Percentiles rank a stretch among this genome's conserved stretches.
phyloP scores from a whole-genome alignment of 129 eudicot genomes.

The Helianthus tuberosus region DNA sequence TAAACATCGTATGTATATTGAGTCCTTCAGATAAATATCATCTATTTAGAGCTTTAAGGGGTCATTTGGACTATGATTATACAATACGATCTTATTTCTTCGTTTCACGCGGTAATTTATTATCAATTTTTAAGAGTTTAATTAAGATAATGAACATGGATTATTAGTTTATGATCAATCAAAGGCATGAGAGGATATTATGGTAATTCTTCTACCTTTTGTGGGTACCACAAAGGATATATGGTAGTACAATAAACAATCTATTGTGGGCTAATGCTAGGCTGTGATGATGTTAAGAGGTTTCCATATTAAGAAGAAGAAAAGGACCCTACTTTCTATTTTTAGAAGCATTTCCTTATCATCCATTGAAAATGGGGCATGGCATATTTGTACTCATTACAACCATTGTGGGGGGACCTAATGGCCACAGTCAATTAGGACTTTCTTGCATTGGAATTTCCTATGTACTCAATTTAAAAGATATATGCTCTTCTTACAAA shows the following conservation, averaged over 20 bases:
- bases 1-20: no score
- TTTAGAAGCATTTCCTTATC: constrained; percentile 38
- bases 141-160: neutral
- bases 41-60: neutral
- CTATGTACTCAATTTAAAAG: constrained; percentile 31
- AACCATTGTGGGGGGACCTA: constrained; percentile 38
- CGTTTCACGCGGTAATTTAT: no score
- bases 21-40: neutral
- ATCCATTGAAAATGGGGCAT: constrained; percentile 37
- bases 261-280: constrained; percentile 56
- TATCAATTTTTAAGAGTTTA: neutral
- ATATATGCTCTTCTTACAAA: neutral
- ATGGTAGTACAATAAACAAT: constrained; percentile 35
- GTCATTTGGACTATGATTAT: neutral
- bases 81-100: no score
- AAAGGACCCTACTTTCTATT: constrained; percentile 37
- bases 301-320: constrained; percentile 31
- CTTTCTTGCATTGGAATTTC: constrained; percentile 47
- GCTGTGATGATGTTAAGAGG: constrained; percentile 56
- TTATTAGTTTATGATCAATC: neutral
- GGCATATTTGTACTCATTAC: constrained; percentile 41
- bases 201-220: constrained; percentile 13
- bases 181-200: constrained; percentile 8
- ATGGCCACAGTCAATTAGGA: constrained; percentile 41
- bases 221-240: constrained; percentile 33